These are phyloP conservation scores for Sporobolomyces roseus DNA, from an alignment of 768 basidiomycete genomes.

Conservation along the genomic window DNA sequence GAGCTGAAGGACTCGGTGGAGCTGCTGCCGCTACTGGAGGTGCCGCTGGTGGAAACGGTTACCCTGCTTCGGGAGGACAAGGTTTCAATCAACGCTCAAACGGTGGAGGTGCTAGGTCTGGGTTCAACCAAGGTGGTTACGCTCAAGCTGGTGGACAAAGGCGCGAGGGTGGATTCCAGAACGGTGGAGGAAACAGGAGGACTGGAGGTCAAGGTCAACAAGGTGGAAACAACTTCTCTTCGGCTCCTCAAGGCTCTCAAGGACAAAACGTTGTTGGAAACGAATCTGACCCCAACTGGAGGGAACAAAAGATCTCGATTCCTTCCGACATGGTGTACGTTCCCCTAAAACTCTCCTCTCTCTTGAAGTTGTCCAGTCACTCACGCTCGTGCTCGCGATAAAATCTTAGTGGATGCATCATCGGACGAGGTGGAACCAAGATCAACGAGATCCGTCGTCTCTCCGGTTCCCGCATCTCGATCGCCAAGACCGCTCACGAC, in stretches of 20 bases:
- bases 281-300: conserved; percentile 63
- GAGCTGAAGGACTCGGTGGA: conserved; percentile 58
- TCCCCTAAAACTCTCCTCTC: conserved; percentile 47
- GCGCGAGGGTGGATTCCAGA: background rate
- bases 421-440: conserved; percentile 93
- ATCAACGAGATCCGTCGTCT: conserved; percentile 98
- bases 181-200: conserved; percentile 4
- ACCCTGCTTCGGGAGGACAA: background rate
- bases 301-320: conserved; percentile 98
- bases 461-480: conserved; percentile 95
- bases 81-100: conserved; percentile 14
- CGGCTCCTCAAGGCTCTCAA: conserved; percentile 6
- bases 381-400: conserved; percentile 3
- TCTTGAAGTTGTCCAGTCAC: background rate
- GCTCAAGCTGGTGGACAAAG: conserved; percentile 7
- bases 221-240: background rate
- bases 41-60: background rate
- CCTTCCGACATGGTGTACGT: conserved; percentile 94
- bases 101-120: too few relatives aligned
- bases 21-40: conserved; percentile 52
- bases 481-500: conserved; percentile 98
- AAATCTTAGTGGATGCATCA: conserved; percentile 83
- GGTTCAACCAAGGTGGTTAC: conserved; percentile 10
- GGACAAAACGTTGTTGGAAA: conserved; percentile 29
- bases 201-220: background rate